Conservation (phyloP, 2,329 filamentous ascomycete genomes). For the Fusarium proliferatum region DNA sequence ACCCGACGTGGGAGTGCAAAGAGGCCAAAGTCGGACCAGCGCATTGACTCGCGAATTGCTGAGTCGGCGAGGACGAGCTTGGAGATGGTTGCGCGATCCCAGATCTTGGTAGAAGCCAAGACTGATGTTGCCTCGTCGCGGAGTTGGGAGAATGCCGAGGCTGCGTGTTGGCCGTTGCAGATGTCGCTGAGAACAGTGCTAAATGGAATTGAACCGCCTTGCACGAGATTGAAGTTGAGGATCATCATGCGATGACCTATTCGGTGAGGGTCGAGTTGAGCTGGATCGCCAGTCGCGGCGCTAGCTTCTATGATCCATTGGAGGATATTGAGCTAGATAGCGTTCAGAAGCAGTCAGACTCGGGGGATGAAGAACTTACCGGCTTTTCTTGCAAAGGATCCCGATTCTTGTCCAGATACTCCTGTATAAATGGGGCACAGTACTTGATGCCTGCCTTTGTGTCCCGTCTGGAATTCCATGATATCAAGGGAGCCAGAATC, state of each 20-base stretch:
- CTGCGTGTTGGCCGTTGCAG: neutral
- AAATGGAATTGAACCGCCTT: neutral
- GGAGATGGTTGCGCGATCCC: neutral
- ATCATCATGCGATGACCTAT: neutral
- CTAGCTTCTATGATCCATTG: constrained; percentile 1
- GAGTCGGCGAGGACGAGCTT: neutral
- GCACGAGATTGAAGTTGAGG: neutral
- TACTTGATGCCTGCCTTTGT: neutral
- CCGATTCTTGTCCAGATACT: neutral
- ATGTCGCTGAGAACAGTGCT: neutral
- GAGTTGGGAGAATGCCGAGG: neutral
- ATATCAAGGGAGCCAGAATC: neutral
- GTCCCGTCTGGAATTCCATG: neutral
- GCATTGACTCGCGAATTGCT: neutral
- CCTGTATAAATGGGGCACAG: neutral
- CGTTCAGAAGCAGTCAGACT: rapidly evolving
- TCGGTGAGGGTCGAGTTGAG: neutral
- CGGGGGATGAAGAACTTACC: neutral
- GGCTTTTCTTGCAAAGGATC: neutral
- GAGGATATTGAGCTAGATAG: neutral
- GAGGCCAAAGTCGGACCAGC: neutral
- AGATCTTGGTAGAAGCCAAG: neutral
- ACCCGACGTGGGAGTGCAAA: neutral
- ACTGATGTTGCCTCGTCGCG: neutral
- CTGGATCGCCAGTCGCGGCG: neutral